Percentiles rank a stretch among this genome's conserved stretches.
phyloP scores from a whole-genome alignment of 2,329 filamentous ascomycete genomes.

The Aureobasidium lini region DNA sequence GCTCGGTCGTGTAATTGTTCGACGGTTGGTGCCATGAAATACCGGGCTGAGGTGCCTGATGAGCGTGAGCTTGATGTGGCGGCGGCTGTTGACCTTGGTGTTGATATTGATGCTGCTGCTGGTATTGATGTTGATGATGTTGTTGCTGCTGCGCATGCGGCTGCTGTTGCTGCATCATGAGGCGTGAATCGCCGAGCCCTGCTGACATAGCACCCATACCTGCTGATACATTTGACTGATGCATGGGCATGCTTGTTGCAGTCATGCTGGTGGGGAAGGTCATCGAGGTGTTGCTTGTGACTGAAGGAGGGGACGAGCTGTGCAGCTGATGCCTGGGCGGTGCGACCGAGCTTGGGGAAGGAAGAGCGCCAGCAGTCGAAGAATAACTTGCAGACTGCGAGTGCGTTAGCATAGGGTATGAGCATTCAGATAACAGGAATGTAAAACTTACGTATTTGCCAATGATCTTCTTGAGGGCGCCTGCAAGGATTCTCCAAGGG shows the following conservation, averaged over 20 bases:
- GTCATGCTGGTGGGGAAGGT: slow-evolving; percentile 24
- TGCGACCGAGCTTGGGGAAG: slow-evolving; percentile 20
- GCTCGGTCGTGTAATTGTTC: slow-evolving; percentile 26
- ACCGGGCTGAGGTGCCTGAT: slow-evolving; percentile 16
- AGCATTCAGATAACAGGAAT: background rate
- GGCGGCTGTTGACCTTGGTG: slow-evolving; percentile 15
- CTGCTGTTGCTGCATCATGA: slow-evolving; percentile 21
- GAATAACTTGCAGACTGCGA: slow-evolving; percentile 59
- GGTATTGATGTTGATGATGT: slow-evolving; percentile 16
- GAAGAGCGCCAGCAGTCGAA: slow-evolving; percentile 50
- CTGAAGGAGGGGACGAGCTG: slow-evolving; percentile 21
- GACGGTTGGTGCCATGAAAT: slow-evolving; percentile 28
- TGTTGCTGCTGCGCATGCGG: slow-evolving; percentile 6
- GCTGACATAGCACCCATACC: slow-evolving; percentile 29
- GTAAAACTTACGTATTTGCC: slow-evolving; percentile 72
- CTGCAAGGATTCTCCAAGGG: slow-evolving; percentile 81
- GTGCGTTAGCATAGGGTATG: slow-evolving; percentile 4
- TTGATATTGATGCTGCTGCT: slow-evolving; percentile 17
- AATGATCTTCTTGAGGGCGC: slow-evolving; percentile 95
- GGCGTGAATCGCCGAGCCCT: slow-evolving; percentile 33
- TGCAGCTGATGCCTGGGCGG: slow-evolving; percentile 24
- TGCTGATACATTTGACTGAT: slow-evolving; percentile 24
- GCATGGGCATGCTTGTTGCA: slow-evolving; percentile 20
- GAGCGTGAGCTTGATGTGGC: background rate
- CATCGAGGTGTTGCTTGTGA: slow-evolving; percentile 26